Base-by-base conservation (phyloP, 495 filamentous ascomycete species). In the Pseudotulostoma volvatum region DNA sequence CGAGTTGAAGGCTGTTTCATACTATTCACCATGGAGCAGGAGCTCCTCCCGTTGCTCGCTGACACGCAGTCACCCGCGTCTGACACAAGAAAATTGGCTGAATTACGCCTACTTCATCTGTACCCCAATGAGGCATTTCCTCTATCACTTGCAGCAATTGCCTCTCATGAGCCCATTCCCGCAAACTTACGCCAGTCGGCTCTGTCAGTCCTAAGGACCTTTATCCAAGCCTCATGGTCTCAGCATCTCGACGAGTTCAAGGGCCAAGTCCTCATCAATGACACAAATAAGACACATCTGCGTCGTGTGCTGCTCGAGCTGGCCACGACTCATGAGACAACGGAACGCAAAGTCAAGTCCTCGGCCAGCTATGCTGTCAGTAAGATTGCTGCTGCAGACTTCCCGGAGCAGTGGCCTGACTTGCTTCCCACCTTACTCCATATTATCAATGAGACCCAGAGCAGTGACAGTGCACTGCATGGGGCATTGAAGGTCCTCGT, bases 341-440 rank as follows among this genome's bases (percentile, higher is more conserved):
- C 78, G 3, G 80, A 93, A 50, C 71, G 84, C 45, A 93, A 86
- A 56, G 73, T 96, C 43, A 84, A 88, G 57, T 69, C 72, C 16
- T 77, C 80, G 4, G 83, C 90, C 18, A 88, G 88, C 54, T 81
- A 78, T 50, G 83, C 81, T n/a, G 84, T 95, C 38, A 85, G 83
- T 66, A 95, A 95, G 63, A 93, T 97, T 45, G 90, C 92, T 37
- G 79, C 76, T 41, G 73, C 75, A 49, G 90, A 97, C 61, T 97
- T 88, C 53, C 90, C 90, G 14, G 83, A 93, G 34, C 71, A 85
- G 53, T 97, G 90, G 90, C 83, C 84, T 1, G 73, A 73, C 37
- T 71, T 97, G 7, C 73, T 97, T 9, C 83, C 80, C 7, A 73
- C 74, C 18, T 64, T 96, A 20, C 70, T 97, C 37, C 74, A 76